Evolutionary conservation across 2,329 filamentous ascomycete genomes (phyloP).

Genomic region (Cordyceps sp.): DNA sequence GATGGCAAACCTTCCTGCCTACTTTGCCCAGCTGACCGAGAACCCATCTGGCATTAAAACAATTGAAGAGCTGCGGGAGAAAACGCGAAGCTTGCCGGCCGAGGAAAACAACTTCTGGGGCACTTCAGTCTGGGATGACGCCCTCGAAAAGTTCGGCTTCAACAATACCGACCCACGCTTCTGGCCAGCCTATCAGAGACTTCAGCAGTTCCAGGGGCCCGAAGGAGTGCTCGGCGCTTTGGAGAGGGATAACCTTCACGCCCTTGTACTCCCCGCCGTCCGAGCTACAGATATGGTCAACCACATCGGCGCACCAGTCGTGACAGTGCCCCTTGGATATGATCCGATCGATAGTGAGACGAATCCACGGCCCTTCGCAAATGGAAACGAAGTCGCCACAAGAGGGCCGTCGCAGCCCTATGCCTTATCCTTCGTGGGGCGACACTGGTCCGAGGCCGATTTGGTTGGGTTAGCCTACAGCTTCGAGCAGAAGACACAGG

Average conservation of each 20-base stretch:
- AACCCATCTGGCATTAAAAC: slow-evolving; percentile 36
- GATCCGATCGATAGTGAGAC: too few species aligned
- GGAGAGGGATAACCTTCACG: too few species aligned
- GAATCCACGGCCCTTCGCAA: too few species aligned
- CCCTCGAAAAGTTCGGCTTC: slow-evolving; percentile 29
- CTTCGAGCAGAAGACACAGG: slow-evolving; percentile 38
- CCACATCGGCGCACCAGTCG: too few species aligned
- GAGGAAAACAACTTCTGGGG: slow-evolving; percentile 48
- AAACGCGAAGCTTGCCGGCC: slow-evolving; percentile 31
- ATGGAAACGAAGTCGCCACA: too few species aligned
- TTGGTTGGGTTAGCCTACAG: slow-evolving; percentile 48
- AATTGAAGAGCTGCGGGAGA: slow-evolving; percentile 33
- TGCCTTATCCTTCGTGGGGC: slow-evolving; percentile 42
- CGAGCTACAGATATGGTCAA: too few species aligned
- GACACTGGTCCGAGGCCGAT: slow-evolving; percentile 35
- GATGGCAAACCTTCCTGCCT: slow-evolving; percentile 33
- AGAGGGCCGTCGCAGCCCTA: slow-evolving; percentile 17
- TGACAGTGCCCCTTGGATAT: too few species aligned
- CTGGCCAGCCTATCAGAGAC: slow-evolving; percentile 26
- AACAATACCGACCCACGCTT: slow-evolving; percentile 39
- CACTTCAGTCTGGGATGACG: slow-evolving; percentile 36
- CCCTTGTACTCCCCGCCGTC: too few species aligned
- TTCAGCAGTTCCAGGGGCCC: slow-evolving; percentile 30
- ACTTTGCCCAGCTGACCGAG: slow-evolving; percentile 34
- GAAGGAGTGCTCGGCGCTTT: too few species aligned